Evolutionary conservation across 768 basidiomycete genomes (phyloP), one percentile per base, ranked within the genome.

Genomic region (Lactarius hengduanensis): DNA sequence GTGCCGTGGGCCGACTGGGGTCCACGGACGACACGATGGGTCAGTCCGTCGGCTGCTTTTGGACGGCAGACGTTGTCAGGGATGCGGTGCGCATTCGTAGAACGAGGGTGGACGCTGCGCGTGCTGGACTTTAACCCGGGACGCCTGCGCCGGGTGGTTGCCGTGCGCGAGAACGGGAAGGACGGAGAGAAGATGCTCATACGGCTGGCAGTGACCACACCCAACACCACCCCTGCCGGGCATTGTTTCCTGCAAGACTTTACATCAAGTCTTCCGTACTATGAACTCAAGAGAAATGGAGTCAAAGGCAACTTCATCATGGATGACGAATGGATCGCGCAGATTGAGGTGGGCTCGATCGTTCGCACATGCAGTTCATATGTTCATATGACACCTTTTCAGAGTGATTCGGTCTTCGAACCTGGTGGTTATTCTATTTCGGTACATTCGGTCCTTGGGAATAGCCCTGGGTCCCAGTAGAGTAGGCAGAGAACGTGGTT

Each of bases 1-100:
- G 18, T 67, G 32, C 26, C 66, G 1, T 67, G 66, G 66, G n/a
- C 38, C 13, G 40, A 63, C 26, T 67, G 66, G 62, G 66, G 66
- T 38, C 62, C 66, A 4, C 22, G 36, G 41, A 18, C 26, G 20
- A 59, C 62, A n/a, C 57, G 66, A 20, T 63, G 66, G 66, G 40
- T 63, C 57, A 38, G 3, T 11, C 32, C 55, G 16, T 36, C 30
- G 20, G 13, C 10, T 1, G 15, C 13, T 6, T 38, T 20, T 4
- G 22, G 20, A 26, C 30, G 16, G 1, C 53, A 50, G 5, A 18
- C 26, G 41, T 26, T 63, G 16, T 58, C 28, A 0, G 65, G 65
- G 57, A 63, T 47, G 40, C 57, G 61, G 38, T 63, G 66, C 26
- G 57, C 60, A 18, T 59, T 63, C 43, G 57, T 57, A 0, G 66